phyloP scores from a whole-genome alignment of 768 basidiomycete species.

The Galerina marginata region DNA sequence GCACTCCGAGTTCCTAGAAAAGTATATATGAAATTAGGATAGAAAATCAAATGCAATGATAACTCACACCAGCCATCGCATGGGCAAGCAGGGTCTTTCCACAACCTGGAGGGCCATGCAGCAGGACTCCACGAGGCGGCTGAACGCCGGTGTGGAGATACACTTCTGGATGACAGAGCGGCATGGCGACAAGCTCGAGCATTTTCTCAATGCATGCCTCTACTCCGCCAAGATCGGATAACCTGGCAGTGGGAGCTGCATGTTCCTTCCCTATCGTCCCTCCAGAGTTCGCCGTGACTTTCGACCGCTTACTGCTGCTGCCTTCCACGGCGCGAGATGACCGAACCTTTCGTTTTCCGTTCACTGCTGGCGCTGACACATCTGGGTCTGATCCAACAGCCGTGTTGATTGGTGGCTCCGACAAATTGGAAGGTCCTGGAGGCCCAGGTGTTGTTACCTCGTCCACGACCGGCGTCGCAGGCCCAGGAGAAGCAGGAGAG shows the following conservation, averaged over 20 bases:
- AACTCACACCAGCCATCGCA: constrained; percentile 89
- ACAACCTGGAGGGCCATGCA: constrained; percentile 96
- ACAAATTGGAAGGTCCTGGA: constrained; percentile 14
- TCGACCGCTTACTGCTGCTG: constrained; percentile 59
- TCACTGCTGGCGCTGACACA: constrained; percentile 13
- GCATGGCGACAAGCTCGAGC: constrained; percentile 96
- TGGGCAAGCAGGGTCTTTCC: constrained; percentile 95
- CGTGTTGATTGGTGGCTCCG: constrained; percentile 9
- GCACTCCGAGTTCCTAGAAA: constrained; percentile 83
- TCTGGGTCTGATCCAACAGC: constrained; percentile 18
- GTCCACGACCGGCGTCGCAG: neutral
- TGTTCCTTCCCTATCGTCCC: constrained; percentile 62
- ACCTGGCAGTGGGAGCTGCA: constrained; percentile 72
- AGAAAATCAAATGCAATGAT: neutral
- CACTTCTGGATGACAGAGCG: constrained; percentile 92
- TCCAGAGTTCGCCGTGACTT: constrained; percentile 38
- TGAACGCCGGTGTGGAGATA: constrained; percentile 93
- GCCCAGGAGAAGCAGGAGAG: constrained; percentile 35
- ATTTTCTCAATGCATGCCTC: constrained; percentile 88
- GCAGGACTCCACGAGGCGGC: constrained; percentile 87
- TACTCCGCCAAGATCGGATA: constrained; percentile 90
- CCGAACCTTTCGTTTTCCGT: constrained; percentile 69
- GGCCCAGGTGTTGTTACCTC: constrained; percentile 17
- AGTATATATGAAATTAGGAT: constrained; percentile 2
- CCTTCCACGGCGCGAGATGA: constrained; percentile 56